Evolutionary conservation across 2,329 filamentous ascomycete species (phyloP), one percentile per base, ranked within the genome.

Genomic region (Colletotrichum liaoningense): DNA sequence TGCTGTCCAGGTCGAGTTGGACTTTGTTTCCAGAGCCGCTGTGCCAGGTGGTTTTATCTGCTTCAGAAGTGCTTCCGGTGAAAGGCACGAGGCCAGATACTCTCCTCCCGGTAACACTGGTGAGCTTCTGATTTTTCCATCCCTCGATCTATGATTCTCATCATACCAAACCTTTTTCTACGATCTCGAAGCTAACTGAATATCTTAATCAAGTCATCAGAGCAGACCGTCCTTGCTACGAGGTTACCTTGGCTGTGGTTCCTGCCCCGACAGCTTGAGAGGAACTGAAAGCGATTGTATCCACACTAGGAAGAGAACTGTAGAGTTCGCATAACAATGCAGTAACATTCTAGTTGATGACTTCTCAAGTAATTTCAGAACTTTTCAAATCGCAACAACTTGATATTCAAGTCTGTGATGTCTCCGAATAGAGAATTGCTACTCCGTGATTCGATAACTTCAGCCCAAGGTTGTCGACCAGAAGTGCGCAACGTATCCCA

Each of bases 81-180:
- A 80, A 59, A 80, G 77, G 35, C 80, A 83, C 54, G 85, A 86
- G 68, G 85, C 85, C 75, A 82, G 84, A 46, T 86, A 82, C 77
- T 85, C 83, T 24, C 83, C 83, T 16, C 80, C 81, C 1, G 81
- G 79, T 16, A 85, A 83, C 58, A 78, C 80, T 11, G 77, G 84
- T 86, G 72, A 65, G 77, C 54, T 24, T 66, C 14, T 49, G 8
- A 4, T 2, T 12, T 12, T 24, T 7, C 11, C 4, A 14, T 33
- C 5, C 28, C 22, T 28, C 3, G 12, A 22, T 26, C 28, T 19
- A 19, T 9, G 63, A 30, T 26, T 12, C 38, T 19, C 38, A 5
- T 19, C 16, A 42, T 19, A 42, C 38, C 38, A 19, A 22, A 7
- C 42, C 42, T 49, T 49, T n/a, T 19, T n/a, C 42, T 46, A n/a